phyloP scores from a whole-genome alignment of 139 green algal species.

The Coelastrella sp. region DNA sequence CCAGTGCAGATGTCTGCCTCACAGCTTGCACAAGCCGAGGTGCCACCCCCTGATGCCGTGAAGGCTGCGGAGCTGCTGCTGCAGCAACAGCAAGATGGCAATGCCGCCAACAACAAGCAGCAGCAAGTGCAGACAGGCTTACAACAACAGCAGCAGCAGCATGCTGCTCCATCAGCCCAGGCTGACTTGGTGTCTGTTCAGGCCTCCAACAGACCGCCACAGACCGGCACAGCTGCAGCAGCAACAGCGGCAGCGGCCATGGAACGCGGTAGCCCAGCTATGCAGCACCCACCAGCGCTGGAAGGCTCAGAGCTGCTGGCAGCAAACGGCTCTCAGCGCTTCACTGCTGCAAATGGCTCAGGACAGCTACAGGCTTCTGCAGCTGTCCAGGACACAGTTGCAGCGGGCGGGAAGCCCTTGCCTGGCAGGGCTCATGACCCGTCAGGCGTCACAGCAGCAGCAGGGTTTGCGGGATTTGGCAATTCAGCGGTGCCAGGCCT shows the following conservation, averaged over 20 bases:
- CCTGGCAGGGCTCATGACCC: too few species aligned
- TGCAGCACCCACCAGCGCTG: too few species aligned
- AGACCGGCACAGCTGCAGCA: not conserved
- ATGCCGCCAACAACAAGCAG: not conserved
- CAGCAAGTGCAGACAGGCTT: not conserved
- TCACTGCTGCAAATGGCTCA: not conserved
- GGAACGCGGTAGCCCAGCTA: too few species aligned
- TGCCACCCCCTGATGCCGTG: not conserved
- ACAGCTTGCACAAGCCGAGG: conserved; percentile 26
- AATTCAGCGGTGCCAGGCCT: not conserved
- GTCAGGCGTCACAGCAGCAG: not conserved
- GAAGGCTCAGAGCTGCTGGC: too few species aligned
- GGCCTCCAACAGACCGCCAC: not conserved
- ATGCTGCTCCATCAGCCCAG: not conserved
- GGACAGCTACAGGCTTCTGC: not conserved
- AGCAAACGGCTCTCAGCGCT: too few species aligned
- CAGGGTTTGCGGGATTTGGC: not conserved
- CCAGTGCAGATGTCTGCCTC: conserved; percentile 38
- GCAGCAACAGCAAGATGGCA: not conserved
- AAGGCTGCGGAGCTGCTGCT: not conserved
- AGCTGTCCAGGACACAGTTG: not conserved
- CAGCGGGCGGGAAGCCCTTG: too few species aligned
- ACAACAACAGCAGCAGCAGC: not conserved
- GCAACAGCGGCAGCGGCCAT: not conserved
- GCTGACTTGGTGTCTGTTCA: not conserved